Evolutionary conservation across 169 alveolate species (phyloP).

Genomic region (Eimeria sp.): DNA sequence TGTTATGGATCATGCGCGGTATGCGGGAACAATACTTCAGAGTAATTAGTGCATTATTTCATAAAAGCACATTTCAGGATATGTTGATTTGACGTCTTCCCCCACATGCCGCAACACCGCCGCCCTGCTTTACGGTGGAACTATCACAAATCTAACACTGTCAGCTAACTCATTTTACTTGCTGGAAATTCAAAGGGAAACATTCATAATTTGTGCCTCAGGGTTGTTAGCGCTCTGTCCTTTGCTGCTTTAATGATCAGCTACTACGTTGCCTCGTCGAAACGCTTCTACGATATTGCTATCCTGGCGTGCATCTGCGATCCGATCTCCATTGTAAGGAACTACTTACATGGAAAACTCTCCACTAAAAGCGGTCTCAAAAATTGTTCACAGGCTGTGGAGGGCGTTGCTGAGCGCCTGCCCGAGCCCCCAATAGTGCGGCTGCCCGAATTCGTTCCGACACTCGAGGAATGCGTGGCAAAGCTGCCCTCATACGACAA

Average conservation of each 20-base stretch:
- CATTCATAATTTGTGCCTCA: background rate
- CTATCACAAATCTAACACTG: constrained; percentile 39
- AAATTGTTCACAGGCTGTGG: constrained; percentile 42
- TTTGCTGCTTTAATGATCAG: constrained; percentile 63
- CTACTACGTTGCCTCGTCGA: constrained; percentile 74
- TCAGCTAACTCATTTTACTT: background rate
- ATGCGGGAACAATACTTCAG: background rate
- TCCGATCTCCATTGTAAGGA: constrained; percentile 59
- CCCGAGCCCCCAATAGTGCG: constrained; percentile 66
- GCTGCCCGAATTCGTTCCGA: constrained; percentile 50
- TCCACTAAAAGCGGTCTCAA: background rate
- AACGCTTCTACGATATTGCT: constrained; percentile 73
- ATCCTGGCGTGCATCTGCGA: constrained; percentile 68
- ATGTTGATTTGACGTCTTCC: constrained; percentile 51
- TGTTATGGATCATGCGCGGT: constrained; percentile 74
- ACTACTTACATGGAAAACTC: background rate
- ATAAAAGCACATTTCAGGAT: background rate
- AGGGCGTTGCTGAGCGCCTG: constrained; percentile 73
- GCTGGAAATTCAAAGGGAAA: too few relatives aligned
- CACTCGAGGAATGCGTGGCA: constrained; percentile 67
- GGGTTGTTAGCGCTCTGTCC: constrained; percentile 57
- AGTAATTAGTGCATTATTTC: background rate
- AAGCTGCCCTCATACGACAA: constrained; percentile 73
- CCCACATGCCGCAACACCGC: constrained; percentile 77
- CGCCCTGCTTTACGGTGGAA: constrained; percentile 62